Evolutionary conservation across 2,329 filamentous ascomycete genomes (phyloP).

Genomic region (Aquanectria penicillioides): DNA sequence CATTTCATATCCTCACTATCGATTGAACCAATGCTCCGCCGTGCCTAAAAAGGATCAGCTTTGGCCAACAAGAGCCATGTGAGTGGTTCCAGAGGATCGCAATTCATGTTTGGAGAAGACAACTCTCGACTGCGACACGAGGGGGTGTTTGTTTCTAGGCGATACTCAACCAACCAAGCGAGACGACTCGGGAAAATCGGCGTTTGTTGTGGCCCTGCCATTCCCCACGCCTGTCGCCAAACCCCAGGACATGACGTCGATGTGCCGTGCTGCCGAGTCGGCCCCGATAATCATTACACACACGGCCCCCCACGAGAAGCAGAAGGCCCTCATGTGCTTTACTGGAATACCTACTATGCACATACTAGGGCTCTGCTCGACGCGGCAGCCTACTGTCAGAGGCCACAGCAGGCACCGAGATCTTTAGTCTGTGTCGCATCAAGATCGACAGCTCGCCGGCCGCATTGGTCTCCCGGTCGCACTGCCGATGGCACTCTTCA

Average conservation of each 20-base stretch:
- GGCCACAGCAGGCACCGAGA: constrained; percentile 4
- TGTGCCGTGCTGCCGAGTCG: constrained; percentile 41
- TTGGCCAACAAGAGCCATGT: constrained; percentile 1
- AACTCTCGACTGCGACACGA: neutral
- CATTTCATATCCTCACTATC: neutral
- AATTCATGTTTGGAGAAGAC: neutral
- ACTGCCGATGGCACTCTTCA: constrained; percentile 11
- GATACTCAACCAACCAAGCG: constrained; percentile 18
- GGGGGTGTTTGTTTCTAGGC: neutral
- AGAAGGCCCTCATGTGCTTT: constrained; percentile 20
- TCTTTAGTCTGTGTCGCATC: constrained; percentile 9
- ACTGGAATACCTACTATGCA: neutral
- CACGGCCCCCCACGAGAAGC: constrained; percentile 16
- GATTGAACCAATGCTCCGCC: neutral
- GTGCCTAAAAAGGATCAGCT: neutral
- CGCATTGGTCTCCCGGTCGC: neutral
- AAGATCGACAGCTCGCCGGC: constrained; percentile 8
- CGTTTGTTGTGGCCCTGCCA: constrained; percentile 31
- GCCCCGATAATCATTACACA: constrained; percentile 12
- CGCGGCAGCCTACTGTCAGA: neutral
- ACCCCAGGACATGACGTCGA: constrained; percentile 38
- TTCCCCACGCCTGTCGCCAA: constrained; percentile 33
- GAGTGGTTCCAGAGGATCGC: constrained; percentile 13
- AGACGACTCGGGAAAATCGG: constrained; percentile 40
- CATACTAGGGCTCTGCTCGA: neutral